Percentiles rank a stretch among this genome's conserved stretches.
These are phyloP conservation scores for Lentinula boryana DNA, from an alignment of 768 basidiomycete species.

Conservation along the genomic window DNA sequence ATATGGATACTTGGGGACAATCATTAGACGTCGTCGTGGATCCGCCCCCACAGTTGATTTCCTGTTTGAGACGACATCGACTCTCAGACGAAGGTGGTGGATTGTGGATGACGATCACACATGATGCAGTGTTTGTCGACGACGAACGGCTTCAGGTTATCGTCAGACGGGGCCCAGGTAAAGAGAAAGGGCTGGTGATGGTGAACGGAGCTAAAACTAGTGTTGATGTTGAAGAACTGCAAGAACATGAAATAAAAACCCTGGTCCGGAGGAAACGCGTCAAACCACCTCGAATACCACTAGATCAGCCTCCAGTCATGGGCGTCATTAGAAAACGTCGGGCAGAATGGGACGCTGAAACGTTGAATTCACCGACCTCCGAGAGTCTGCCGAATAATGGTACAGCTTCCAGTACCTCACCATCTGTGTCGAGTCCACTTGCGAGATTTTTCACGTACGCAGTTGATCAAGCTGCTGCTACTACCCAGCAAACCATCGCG, in stretches of 20 bases:
- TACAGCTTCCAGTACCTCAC: conserved; percentile 28
- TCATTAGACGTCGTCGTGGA: conserved; percentile 88
- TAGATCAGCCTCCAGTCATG: conserved; percentile 89
- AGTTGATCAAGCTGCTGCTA: conserved; percentile 64
- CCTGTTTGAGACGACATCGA: conserved; percentile 81
- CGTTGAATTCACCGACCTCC: conserved; percentile 20
- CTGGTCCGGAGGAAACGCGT: conserved; percentile 81
- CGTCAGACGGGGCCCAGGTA: conserved; percentile 68
- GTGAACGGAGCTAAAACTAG: conserved; percentile 82
- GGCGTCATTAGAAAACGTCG: conserved; percentile 61
- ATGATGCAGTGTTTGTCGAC: conserved; percentile 72
- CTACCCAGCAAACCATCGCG: conserved; percentile 74
- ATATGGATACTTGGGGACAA: conserved; percentile 82
- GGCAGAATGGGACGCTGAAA: conserved; percentile 67
- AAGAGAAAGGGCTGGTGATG: conserved; percentile 79
- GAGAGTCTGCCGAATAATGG: conserved; percentile 9
- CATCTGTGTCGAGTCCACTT: conserved; percentile 65
- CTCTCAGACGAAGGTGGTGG: conserved; percentile 87
- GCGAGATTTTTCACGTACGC: conserved; percentile 69
- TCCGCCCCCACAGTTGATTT: conserved; percentile 81
- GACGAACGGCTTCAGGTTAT: conserved; percentile 73
- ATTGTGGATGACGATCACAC: conserved; percentile 87
- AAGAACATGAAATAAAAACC: conserved; percentile 79
- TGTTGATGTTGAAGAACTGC: conserved; percentile 86
- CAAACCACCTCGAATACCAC: conserved; percentile 79